Conservation (phyloP, 371 early-diverging fungal genomes). For the Actinomucor elegans region DNA sequence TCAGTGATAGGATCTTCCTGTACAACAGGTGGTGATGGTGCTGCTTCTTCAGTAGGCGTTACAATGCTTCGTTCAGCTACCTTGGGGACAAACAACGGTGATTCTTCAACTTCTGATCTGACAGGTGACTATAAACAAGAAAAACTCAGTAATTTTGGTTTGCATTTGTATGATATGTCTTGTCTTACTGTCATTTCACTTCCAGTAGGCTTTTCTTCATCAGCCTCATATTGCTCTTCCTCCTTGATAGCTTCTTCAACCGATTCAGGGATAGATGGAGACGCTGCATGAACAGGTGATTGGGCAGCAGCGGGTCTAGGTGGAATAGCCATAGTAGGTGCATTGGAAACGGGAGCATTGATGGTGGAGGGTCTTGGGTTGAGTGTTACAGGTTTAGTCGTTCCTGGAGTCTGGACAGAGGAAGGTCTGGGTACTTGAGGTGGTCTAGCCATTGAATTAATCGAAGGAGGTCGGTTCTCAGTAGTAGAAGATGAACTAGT, state of each 20-base stretch:
- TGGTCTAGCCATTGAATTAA: conserved; percentile 16
- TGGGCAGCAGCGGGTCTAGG: neutral
- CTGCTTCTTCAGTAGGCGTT: neutral
- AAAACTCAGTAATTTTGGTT: too few species aligned
- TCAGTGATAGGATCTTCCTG: conserved; percentile 13
- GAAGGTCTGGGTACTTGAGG: conserved; percentile 18
- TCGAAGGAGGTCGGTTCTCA: conserved; percentile 11
- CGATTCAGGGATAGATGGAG: conserved; percentile 1
- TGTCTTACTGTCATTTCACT: too few species aligned
- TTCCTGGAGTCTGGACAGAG: conserved; percentile 12
- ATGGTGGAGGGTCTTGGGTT: conserved; percentile 19
- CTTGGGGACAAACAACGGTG: conserved; percentile 2
- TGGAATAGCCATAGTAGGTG: conserved; percentile 1
- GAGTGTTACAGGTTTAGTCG: conserved; percentile 7
- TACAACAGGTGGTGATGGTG: neutral
- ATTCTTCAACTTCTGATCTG: conserved; percentile 1
- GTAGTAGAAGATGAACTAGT: conserved; percentile 19
- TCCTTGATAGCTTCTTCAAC: conserved; percentile 1
- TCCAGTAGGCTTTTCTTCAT: conserved; percentile 5
- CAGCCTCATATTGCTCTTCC: conserved; percentile 10
- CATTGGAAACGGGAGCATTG: conserved; percentile 4
- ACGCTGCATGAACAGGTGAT: neutral
- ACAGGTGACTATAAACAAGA: too few species aligned
- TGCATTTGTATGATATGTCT: too few species aligned
- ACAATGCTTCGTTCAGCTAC: neutral